These are phyloP conservation scores for Naganishia albida DNA, from an alignment of 1,284 basidiomycete genomes.

Conservation along the genomic window DNA sequence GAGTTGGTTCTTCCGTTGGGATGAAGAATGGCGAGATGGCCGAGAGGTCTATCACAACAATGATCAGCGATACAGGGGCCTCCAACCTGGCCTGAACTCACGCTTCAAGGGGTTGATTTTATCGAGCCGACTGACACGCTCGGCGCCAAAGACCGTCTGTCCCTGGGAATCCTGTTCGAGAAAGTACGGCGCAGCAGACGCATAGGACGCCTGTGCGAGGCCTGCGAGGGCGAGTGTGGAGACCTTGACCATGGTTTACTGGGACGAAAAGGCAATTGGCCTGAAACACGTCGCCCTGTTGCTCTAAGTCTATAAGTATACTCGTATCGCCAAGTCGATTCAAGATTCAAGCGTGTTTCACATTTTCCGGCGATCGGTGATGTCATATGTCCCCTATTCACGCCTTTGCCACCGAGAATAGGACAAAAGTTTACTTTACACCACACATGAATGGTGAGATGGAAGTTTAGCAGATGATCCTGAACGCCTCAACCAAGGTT, in stretches of 20 bases:
- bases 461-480: too few relatives aligned
- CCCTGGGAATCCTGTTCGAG: not conserved
- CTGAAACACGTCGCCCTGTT: not conserved
- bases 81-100: conserved; percentile 29
- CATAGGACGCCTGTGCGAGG: conserved; percentile 7
- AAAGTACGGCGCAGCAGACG: conserved; percentile 10
- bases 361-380: not conserved
- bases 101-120: conserved; percentile 43
- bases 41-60: conserved; percentile 42
- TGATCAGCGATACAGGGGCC: not conserved
- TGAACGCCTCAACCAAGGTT: too few relatives aligned
- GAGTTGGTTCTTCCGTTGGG: conserved; percentile 43
- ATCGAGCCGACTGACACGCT: conserved; percentile 13
- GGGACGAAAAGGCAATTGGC: not conserved
- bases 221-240: conserved; percentile 18
- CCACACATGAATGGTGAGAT: too few relatives aligned
- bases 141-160: conserved; percentile 15
- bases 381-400: conserved; percentile 2
- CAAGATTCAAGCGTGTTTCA: not conserved
- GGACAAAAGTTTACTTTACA: too few relatives aligned
- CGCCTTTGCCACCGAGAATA: not conserved
- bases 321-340: not conserved
- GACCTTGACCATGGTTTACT: conserved; percentile 18
- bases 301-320: not conserved
- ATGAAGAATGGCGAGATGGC: conserved; percentile 52